Evolutionary conservation across 352 stramenopile genomes (phyloP), one percentile per base, ranked within the genome.

Genomic region (Phytophthora uliginosa): DNA sequence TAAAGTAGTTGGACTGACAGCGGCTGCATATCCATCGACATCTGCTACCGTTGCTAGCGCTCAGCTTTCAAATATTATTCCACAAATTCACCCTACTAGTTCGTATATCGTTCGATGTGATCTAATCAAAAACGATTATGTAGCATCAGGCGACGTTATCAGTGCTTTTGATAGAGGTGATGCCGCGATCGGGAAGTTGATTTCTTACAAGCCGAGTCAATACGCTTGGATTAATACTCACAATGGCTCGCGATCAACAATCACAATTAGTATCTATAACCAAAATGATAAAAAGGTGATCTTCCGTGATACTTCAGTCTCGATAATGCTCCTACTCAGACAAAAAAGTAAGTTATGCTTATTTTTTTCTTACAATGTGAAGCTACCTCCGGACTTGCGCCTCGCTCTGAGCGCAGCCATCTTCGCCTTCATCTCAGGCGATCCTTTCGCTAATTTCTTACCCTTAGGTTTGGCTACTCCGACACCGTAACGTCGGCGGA

Each of bases 91-190:
- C 2, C 69, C 69, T 0, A 65, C 13, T 0, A 50, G 17, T 4
- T 45, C 13, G 1, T 76, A 76, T 20, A 56, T 76, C 2, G 57
- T 76, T 24, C 48, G 69, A 2, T 76, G 69, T 31, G 63, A 67
- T 57, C 0, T 73, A 0, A 61, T 76, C 5, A 76, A 76, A 28
- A 76, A 76, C 17, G 50, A 64, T 1, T 76, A 69, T 20, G 62
- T 64, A 1, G 40, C 60, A 12, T 68, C 57, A 33, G 62, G 62
- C 24, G 62, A 72, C 57, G 68, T 72, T 15, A 1, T 76, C 0
- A 55, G 15, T 42, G 54, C 67, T 1, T n/a, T 70, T 45, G 57
- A 71, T 36, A 1, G 63, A 13, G 53, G 59, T 38, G 59, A 74
- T 63, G 36, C 67, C 1, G 1, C 4, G 1, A 36, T 70, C 20